Conservation (phyloP, 1,284 basidiomycete species). For the Puccinia brachypodii region DNA sequence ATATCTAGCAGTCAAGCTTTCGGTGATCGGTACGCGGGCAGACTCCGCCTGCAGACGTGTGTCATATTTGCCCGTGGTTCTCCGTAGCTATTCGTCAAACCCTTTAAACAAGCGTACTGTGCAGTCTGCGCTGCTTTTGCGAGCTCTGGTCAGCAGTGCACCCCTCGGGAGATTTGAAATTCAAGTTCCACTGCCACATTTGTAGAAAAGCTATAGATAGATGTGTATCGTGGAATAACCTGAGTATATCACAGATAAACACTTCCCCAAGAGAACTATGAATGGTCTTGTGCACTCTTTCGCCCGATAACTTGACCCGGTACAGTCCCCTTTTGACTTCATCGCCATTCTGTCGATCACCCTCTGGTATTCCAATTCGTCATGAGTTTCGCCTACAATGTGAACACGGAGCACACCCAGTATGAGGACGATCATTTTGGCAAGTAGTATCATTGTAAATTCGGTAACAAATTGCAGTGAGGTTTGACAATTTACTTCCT, state of each 20-base stretch:
- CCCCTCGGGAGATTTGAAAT: neutral
- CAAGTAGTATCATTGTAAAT: neutral
- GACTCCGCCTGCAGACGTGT: slow-evolving; percentile 1
- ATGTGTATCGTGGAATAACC: neutral
- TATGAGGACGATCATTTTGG: neutral
- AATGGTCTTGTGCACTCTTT: neutral
- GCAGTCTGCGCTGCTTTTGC: neutral
- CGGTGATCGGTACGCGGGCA: neutral
- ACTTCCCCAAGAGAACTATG: neutral
- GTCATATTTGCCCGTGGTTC: neutral
- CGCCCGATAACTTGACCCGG: neutral
- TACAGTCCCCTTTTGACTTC: neutral
- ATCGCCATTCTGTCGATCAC: neutral
- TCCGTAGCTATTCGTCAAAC: slow-evolving; percentile 3
- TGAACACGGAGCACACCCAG: neutral
- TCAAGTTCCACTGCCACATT: neutral
- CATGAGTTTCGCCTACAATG: neutral
- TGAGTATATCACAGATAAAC: neutral
- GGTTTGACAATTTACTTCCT: neutral
- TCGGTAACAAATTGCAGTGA: neutral
- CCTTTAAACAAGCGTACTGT: neutral
- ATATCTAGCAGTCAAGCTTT: neutral
- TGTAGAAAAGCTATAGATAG: neutral
- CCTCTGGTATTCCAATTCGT: neutral
- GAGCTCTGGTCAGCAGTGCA: neutral